A percentile compares a stretch with the other conserved stretches of the same genome.
Conservation (phyloP, 2,329 filamentous ascomycete species). For the Apiospora marii region DNA sequence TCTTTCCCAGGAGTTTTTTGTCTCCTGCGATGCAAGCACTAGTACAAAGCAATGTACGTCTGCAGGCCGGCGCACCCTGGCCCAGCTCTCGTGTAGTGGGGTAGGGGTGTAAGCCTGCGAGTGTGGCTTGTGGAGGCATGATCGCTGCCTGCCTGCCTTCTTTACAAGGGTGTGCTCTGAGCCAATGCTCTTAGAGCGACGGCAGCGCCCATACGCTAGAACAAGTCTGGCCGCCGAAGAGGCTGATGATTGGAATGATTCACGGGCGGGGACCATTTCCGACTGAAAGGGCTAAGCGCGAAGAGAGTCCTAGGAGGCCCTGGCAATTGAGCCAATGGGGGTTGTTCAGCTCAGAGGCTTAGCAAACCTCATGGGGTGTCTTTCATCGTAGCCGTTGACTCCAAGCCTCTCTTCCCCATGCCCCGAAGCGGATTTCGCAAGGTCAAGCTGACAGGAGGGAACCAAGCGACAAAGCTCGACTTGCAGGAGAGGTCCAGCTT, state of each 20-base stretch:
- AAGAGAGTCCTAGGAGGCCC: background rate
- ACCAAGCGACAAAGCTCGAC: background rate
- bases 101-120: background rate
- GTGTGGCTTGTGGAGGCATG: slow-evolving; percentile 7
- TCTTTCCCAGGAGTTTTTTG: slow-evolving; percentile 27
- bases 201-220: slow-evolving; percentile 16
- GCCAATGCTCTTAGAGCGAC: background rate
- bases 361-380: slow-evolving; percentile 1
- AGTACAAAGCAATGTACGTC: slow-evolving; percentile 2
- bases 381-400: slow-evolving; percentile 6
- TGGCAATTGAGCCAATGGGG: background rate
- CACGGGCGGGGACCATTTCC: background rate
- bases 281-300: background rate
- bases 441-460: slow-evolving; percentile 13
- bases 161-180: background rate
- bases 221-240: background rate
- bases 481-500: background rate
- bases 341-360: slow-evolving; percentile 12
- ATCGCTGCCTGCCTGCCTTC: slow-evolving; percentile 3
- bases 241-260: slow-evolving; percentile 8
- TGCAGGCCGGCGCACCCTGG: background rate
- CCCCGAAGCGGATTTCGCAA: background rate
- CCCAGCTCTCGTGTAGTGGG: background rate
- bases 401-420: slow-evolving; percentile 1
- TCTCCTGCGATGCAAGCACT: slow-evolving; percentile 18